phyloP scores from a whole-genome alignment of 768 basidiomycete genomes.

The Hypholoma sublateritium region DNA sequence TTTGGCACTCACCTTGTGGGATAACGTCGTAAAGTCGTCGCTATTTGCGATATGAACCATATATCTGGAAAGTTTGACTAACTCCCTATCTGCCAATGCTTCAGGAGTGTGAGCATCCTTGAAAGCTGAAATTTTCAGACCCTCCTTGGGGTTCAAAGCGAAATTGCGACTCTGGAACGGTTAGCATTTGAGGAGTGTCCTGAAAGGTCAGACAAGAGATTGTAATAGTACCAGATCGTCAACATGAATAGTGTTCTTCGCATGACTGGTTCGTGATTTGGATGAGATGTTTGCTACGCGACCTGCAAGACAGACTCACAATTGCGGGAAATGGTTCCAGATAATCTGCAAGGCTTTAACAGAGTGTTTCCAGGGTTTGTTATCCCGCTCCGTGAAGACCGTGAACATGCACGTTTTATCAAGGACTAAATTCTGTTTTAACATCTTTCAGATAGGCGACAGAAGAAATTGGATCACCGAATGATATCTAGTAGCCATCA shows the following conservation, averaged over 20 bases:
- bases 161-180: slow-evolving; percentile 70
- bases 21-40: slow-evolving; percentile 61
- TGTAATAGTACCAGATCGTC: slow-evolving; percentile 67
- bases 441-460: not conserved
- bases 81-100: slow-evolving; percentile 65
- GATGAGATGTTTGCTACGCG: not conserved
- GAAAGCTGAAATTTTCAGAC: slow-evolving; percentile 82
- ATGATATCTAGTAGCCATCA: slow-evolving; percentile 49
- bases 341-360: slow-evolving; percentile 85
- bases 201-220: not conserved
- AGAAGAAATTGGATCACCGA: slow-evolving; percentile 38
- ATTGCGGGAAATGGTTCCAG: slow-evolving; percentile 85
- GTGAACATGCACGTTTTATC: slow-evolving; percentile 91
- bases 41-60: slow-evolving; percentile 60
- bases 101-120: slow-evolving; percentile 72
- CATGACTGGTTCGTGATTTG: slow-evolving; percentile 38
- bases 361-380: slow-evolving; percentile 73
- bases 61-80: slow-evolving; percentile 64
- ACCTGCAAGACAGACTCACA: slow-evolving; percentile 38
- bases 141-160: slow-evolving; percentile 82
- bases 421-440: slow-evolving; percentile 48
- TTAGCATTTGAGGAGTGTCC: slow-evolving; percentile 3
- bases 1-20: slow-evolving; percentile 57
- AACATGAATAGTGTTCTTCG: slow-evolving; percentile 80
- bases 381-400: slow-evolving; percentile 74